These are phyloP conservation scores for Fusarium avenaceum DNA, from an alignment of 2,329 filamentous ascomycete genomes.

Conservation along the genomic window DNA sequence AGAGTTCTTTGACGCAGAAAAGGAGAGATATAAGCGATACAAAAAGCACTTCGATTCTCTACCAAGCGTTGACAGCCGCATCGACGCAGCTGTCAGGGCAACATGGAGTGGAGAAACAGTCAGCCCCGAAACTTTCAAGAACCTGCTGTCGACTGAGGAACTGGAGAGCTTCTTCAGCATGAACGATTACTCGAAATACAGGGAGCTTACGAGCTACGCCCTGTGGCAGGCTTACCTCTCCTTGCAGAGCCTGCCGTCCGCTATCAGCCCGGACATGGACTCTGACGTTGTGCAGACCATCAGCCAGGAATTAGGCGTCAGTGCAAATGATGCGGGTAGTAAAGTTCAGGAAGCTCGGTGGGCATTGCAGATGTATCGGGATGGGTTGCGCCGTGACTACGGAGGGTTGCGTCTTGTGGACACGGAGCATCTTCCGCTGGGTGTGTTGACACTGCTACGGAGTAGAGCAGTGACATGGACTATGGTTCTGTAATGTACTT, in stretches of 20 bases:
- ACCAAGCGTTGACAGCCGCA: neutral
- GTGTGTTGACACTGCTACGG: neutral
- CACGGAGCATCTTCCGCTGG: neutral
- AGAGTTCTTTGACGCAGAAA: neutral
- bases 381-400: constrained; percentile 2
- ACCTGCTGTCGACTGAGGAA: neutral
- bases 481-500: neutral
- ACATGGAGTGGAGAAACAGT: neutral
- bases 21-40: neutral
- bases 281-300: neutral
- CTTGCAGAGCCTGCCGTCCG: neutral
- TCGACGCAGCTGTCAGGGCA: neutral
- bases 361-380: constrained; percentile 8
- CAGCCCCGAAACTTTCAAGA: neutral
- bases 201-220: neutral
- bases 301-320: neutral
- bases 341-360: neutral
- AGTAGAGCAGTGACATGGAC: constrained; percentile 6
- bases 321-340: neutral
- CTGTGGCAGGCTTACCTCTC: neutral
- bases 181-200: neutral
- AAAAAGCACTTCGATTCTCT: constrained; percentile 1
- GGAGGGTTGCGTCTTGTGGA: constrained; percentile 5
- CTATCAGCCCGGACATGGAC: neutral
- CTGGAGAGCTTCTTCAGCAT: neutral